These are phyloP conservation scores for Phytophthora sojae DNA, from an alignment of 352 stramenopile genomes.

Conservation along the genomic window DNA sequence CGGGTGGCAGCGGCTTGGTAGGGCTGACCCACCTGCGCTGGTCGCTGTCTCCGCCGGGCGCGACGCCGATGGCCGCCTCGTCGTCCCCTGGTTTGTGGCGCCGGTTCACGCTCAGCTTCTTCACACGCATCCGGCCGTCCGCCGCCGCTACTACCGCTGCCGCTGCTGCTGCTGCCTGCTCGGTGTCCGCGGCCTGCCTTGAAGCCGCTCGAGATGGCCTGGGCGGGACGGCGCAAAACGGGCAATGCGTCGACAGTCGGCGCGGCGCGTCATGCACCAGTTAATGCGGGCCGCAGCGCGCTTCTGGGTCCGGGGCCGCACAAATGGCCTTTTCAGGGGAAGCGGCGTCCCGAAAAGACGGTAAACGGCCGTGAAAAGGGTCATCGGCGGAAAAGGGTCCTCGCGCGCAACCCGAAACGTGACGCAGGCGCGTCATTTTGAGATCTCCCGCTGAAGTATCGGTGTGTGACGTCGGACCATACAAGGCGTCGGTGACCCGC, in stretches of 20 bases:
- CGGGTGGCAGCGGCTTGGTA: constrained; percentile 32
- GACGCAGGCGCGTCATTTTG: constrained; percentile 31
- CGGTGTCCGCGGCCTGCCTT: not conserved
- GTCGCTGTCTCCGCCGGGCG: constrained; percentile 36
- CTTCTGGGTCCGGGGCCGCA: too few species aligned
- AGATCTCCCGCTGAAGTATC: constrained; percentile 4
- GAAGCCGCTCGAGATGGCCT: constrained; percentile 2
- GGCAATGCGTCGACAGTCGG: constrained; percentile 17
- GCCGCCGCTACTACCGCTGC: constrained; percentile 6
- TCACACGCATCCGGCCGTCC: constrained; percentile 69
- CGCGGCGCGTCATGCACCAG: not conserved
- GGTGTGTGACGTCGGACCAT: not conserved
- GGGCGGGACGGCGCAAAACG: constrained; percentile 28
- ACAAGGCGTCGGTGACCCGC: too few species aligned
- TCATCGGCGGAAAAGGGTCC: too few species aligned
- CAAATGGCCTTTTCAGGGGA: too few species aligned
- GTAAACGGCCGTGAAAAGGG: too few species aligned
- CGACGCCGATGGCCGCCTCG: constrained; percentile 39
- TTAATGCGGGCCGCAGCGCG: not conserved
- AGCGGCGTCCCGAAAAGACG: too few species aligned
- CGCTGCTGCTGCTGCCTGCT: not conserved
- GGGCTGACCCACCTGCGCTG: constrained; percentile 54
- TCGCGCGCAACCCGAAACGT: constrained; percentile 23
- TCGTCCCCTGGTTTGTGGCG: constrained; percentile 74
- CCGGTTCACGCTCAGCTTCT: constrained; percentile 75